Evolutionary conservation across 805 yeast species (phyloP).

Genomic region (Starmerella vaccinii): DNA sequence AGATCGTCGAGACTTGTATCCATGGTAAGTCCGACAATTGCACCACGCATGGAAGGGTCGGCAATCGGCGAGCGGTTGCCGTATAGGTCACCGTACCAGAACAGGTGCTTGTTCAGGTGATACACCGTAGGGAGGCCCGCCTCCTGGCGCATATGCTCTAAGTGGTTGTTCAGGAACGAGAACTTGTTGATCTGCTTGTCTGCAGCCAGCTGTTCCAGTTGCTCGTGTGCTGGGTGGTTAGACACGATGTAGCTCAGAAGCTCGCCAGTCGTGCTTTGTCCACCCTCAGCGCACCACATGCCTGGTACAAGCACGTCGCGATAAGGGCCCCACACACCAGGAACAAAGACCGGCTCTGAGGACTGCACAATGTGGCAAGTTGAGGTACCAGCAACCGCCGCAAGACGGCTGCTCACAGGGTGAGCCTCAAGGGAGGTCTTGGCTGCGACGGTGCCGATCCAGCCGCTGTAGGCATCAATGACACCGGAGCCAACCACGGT

Average conservation of each 20-base stretch:
- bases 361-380: constrained; percentile 92
- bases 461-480: constrained; percentile 96
- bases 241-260: constrained; percentile 76
- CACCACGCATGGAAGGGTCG: constrained; percentile 84
- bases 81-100: constrained; percentile 91
- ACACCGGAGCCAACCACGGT: constrained; percentile 92
- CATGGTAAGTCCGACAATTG: constrained; percentile 87
- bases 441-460: constrained; percentile 98
- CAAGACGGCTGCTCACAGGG: constrained; percentile 70
- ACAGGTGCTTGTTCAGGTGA: constrained; percentile 69
- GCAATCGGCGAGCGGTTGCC: constrained; percentile 98
- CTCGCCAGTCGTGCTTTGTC: constrained; percentile 97
- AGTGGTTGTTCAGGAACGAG: constrained; percentile 66
- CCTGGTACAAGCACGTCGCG: constrained; percentile 84
- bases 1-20: constrained; percentile 75
- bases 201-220: constrained; percentile 56
- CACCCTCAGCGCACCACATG: constrained; percentile 96
- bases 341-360: constrained; percentile 72
- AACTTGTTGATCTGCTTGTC: constrained; percentile 57
- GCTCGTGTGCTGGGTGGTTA: constrained; percentile 79
- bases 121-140: constrained; percentile 61
- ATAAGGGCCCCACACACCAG: constrained; percentile 99
- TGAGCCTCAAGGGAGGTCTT: constrained; percentile 40
- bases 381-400: constrained; percentile 97
- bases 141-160: constrained; percentile 55